Percentiles rank a stretch among this genome's conserved stretches.
phyloP scores from a whole-genome alignment of 2,329 filamentous ascomycete genomes.

The Aspergillus jensenii region DNA sequence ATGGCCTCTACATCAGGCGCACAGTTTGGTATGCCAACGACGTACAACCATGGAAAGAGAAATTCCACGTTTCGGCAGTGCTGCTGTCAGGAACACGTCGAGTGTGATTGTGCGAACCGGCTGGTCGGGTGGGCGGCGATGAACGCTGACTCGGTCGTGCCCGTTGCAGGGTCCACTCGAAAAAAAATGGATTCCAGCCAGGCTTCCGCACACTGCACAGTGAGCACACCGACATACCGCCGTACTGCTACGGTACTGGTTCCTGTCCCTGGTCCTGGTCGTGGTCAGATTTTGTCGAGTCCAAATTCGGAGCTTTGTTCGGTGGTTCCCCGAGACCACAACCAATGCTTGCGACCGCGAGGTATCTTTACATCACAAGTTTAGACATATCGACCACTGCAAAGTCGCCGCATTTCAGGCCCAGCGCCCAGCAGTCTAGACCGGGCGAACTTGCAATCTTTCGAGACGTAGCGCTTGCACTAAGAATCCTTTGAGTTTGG shows the following conservation, averaged over 20 bases:
- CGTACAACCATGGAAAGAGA: neutral
- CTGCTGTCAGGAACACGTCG: constrained; percentile 8
- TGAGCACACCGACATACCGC: neutral
- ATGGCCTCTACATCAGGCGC: neutral
- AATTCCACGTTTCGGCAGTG: constrained; percentile 1
- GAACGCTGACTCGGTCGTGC: constrained; percentile 4
- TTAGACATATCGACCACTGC: neutral
- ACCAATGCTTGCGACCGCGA: neutral
- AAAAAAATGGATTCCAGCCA: neutral
- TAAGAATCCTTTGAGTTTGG: neutral
- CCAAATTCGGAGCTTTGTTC: neutral
- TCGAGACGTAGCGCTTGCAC: neutral
- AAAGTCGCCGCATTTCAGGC: constrained; percentile 1
- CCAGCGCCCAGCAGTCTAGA: constrained; percentile 5
- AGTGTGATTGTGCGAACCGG: constrained; percentile 4
- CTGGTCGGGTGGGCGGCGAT: constrained; percentile 1
- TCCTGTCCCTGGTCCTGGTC: too few relatives aligned
- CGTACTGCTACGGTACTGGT: too few relatives aligned
- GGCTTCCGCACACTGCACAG: too few relatives aligned
- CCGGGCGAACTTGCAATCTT: neutral
- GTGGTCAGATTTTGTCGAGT: neutral
- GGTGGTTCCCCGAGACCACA: neutral
- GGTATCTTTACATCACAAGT: neutral
- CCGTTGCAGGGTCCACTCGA: constrained; percentile 1
- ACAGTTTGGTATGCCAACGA: constrained; percentile 1